Base-by-base conservation (phyloP, 2,329 filamentous ascomycete genomes). In the Mariannaea sp. region DNA sequence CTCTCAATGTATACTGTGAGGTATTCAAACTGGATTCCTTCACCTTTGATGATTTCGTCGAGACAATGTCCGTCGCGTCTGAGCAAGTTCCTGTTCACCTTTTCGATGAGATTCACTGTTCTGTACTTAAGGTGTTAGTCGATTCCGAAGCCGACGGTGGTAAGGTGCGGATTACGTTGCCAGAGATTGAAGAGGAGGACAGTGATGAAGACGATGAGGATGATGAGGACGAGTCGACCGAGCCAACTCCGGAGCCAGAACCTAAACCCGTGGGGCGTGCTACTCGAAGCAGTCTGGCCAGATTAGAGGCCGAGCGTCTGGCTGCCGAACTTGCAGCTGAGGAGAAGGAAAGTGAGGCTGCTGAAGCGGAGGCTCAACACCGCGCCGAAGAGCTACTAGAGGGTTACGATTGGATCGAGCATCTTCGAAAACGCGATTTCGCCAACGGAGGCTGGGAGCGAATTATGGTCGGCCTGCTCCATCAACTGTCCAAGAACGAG, bases 1-100 rank as follows among this genome's bases (percentile, higher is more conserved):
- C 92, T 0, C 80, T 99, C 27, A 99, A 97, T 66, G 93, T 99
- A n/a, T 97, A 97, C 69, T 96, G 92, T 68, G 91, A 96, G 66
- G 88, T 97, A 14, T 96, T 96, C 68, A 85, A 90, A 66, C 80
- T 99, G 20, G 94, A 99, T 71, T 97, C 93, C 0, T 99, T 99
- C 68, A 97, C 93, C 0, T 95, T 97, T 66, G 94, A 99, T 70
- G 94, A 99, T 70, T 97, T 92, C 65, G 80, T 96, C 4, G 89
- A 97, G 69, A 88, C 92, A 0, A 86, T 99, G 79, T 82, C 86
- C 42, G 87, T 92, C 53, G 82, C 88, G 0, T 91, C 86, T 0
- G 82, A 87, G 27, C 85, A 90, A 17, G 76, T 84, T 1, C 86
- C 88, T 7, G 94, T 94, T 46, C 88, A 97, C 68, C 77, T 99